Evolutionary conservation across 2,329 filamentous ascomycete species (phyloP).

Genomic region (Nemania sp.): DNA sequence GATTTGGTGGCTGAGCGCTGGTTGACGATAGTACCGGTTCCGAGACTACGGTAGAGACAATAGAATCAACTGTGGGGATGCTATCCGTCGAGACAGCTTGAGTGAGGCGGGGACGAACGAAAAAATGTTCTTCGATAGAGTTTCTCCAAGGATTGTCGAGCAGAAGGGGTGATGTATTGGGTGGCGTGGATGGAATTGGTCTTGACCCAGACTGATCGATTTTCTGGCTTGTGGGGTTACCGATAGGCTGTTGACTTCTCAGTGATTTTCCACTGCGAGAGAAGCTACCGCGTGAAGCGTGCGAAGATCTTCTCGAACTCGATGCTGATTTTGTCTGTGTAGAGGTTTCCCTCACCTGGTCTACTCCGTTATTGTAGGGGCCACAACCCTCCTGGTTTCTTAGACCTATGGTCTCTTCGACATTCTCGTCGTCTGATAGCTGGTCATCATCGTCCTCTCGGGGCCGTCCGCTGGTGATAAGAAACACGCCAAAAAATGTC

Average conservation of each 20-base stretch:
- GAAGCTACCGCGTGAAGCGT: constrained; percentile 52
- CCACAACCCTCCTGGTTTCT: constrained; percentile 48
- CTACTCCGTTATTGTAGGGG: constrained; percentile 40
- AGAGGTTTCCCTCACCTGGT: constrained; percentile 19
- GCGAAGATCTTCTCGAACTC: constrained; percentile 54
- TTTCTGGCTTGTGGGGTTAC: constrained; percentile 44
- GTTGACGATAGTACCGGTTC: constrained; percentile 35
- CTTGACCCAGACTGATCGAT: constrained; percentile 41
- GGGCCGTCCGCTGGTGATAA: constrained; percentile 85
- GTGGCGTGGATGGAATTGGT: constrained; percentile 37
- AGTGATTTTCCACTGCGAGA: constrained; percentile 45
- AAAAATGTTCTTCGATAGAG: constrained; percentile 38
- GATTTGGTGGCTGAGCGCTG: constrained; percentile 25
- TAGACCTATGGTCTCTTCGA: constrained; percentile 67
- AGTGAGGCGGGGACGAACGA: constrained; percentile 43
- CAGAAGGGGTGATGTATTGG: constrained; percentile 45
- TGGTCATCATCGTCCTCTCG: constrained; percentile 62
- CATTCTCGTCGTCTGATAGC: constrained; percentile 59
- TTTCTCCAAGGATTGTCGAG: constrained; percentile 52
- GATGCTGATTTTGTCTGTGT: constrained; percentile 26
- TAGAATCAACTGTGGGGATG: constrained; percentile 39
- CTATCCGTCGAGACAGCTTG: constrained; percentile 40
- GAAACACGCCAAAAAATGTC: constrained; percentile 95
- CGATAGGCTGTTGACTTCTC: constrained; percentile 42
- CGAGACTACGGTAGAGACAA: constrained; percentile 34